A percentile compares a stretch with the other conserved stretches of the same genome.
phyloP scores from a whole-genome alignment of 257 asterid genomes.

The Penstemon newberryi region DNA sequence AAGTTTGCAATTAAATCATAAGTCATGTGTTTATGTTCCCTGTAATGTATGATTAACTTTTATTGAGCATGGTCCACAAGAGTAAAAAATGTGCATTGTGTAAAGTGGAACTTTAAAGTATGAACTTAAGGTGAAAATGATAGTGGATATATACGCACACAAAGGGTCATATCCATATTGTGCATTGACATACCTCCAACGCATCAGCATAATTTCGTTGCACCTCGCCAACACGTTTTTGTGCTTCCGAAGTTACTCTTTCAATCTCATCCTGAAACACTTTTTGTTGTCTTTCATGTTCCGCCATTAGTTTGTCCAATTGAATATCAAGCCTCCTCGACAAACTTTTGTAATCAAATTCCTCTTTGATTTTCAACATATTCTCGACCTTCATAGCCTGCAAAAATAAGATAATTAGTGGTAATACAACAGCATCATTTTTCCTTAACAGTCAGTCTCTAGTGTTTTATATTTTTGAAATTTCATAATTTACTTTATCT shows the following conservation, averaged over 20 bases:
- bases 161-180: neutral
- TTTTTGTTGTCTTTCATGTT: conserved; percentile 81
- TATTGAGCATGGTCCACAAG: neutral
- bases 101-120: neutral
- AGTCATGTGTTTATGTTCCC: neutral
- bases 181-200: conserved; percentile 53
- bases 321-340: conserved; percentile 81
- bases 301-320: conserved; percentile 71
- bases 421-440: conserved; percentile 1
- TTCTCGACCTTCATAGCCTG: conserved; percentile 98
- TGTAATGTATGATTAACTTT: neutral
- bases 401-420: conserved; percentile 1
- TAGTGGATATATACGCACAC: neutral
- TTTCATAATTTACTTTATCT: conserved; percentile 10
- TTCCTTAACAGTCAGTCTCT: neutral
- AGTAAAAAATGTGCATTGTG: neutral
- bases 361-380: conserved; percentile 81
- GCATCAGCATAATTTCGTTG: conserved; percentile 61
- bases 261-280: conserved; percentile 65
- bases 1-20: conserved; percentile 6
- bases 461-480: conserved; percentile 4
- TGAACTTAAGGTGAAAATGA: conserved; percentile 3
- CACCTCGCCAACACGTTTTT: conserved; percentile 57
- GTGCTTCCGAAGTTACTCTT: conserved; percentile 66
- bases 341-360: conserved; percentile 82